phyloP scores from a whole-genome alignment of 768 basidiomycete genomes.

The Suillus luteus region DNA sequence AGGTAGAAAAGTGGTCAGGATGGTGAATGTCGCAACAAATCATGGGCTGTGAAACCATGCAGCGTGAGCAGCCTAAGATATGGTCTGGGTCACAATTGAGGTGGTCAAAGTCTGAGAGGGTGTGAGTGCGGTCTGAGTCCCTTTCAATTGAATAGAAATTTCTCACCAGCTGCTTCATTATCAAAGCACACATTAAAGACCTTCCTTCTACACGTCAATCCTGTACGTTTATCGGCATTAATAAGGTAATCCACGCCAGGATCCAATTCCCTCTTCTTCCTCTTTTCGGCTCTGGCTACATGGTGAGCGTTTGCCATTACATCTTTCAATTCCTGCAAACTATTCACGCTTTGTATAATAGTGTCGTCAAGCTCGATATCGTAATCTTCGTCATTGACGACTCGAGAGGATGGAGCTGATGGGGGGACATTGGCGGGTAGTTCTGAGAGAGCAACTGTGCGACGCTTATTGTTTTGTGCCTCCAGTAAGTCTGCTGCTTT shows the following conservation, averaged over 20 bases:
- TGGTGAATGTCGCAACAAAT: constrained; percentile 30
- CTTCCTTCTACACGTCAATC: constrained; percentile 19
- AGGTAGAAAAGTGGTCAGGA: constrained; percentile 14
- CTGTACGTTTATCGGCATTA: constrained; percentile 23
- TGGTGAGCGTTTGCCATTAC: neutral
- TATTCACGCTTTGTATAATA: too few species aligned
- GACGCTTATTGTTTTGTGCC: too few species aligned
- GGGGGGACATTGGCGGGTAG: too few species aligned
- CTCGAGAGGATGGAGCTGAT: too few species aligned
- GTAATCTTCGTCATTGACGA: too few species aligned
- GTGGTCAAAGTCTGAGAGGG: constrained; percentile 14
- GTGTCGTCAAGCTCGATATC: too few species aligned
- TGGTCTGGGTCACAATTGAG: constrained; percentile 4
- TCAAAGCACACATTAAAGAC: constrained; percentile 23
- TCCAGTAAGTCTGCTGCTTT: neutral
- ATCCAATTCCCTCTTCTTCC: constrained; percentile 14
- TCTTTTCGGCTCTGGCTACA: neutral
- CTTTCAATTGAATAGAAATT: neutral
- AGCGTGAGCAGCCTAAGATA: constrained; percentile 20
- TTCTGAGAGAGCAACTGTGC: too few species aligned
- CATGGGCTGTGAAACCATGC: constrained; percentile 11
- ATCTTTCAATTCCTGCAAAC: constrained; percentile 5
- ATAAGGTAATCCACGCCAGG: constrained; percentile 30
- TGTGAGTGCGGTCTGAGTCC: too few species aligned
- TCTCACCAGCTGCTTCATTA: constrained; percentile 23